Percentiles rank a stretch among this genome's conserved stretches.
Evolutionary conservation across 2,329 filamentous ascomycete species (phyloP).

Genomic region (Pseudocercospora fijiensis): DNA sequence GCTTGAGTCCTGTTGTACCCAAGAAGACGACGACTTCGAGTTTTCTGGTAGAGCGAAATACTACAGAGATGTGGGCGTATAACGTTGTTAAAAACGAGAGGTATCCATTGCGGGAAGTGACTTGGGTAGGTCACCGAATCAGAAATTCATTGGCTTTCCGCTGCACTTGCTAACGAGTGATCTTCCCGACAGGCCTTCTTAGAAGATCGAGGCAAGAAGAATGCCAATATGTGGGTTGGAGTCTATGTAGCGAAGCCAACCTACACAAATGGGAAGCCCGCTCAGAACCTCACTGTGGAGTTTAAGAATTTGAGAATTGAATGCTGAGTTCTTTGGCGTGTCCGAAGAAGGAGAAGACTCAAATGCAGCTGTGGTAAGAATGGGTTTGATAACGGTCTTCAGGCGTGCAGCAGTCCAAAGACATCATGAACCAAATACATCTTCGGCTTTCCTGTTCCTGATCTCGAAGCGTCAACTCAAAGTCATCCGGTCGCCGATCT

Average conservation of each 20-base stretch:
- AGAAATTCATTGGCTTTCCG: neutral
- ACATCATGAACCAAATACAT: too few relatives aligned
- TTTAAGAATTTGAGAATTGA: conserved; percentile 21
- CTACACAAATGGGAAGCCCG: conserved; percentile 10
- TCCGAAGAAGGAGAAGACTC: too few relatives aligned
- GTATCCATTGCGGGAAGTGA: conserved; percentile 35
- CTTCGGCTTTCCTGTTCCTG: too few relatives aligned
- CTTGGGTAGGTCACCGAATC: conserved; percentile 9
- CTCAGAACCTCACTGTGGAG: conserved; percentile 18
- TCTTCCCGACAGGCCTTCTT: conserved; percentile 11
- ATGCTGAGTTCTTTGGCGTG: conserved; percentile 7
- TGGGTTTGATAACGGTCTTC: too few relatives aligned
- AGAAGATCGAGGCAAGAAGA: conserved; percentile 20
- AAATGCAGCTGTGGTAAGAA: too few relatives aligned
- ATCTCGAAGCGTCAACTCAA: too few relatives aligned
- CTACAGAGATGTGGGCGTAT: conserved; percentile 69
- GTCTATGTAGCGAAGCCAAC: conserved; percentile 24
- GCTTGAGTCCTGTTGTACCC: conserved; percentile 20
- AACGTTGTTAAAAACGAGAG: conserved; percentile 41
- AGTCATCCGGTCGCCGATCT: too few relatives aligned
- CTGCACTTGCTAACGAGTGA: neutral
- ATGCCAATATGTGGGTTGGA: conserved; percentile 21
- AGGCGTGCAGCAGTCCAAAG: too few relatives aligned
- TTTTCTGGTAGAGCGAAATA: conserved; percentile 39
- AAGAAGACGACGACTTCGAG: conserved; percentile 13